These are phyloP conservation scores for Coemansia sp. DNA, from an alignment of 192 early-diverging fungal genomes.

Conservation along the genomic window DNA sequence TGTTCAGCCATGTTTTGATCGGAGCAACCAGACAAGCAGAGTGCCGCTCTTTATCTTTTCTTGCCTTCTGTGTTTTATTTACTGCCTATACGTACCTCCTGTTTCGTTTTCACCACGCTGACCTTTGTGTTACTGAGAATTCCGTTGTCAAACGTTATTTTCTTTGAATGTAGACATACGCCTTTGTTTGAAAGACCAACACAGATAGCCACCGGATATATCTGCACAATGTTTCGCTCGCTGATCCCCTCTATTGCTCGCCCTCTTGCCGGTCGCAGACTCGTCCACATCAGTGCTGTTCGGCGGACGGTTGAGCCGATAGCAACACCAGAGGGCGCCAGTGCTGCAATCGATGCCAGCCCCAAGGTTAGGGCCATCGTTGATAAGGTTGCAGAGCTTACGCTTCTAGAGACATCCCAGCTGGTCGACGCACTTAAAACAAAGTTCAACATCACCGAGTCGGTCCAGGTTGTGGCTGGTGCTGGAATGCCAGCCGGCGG, in stretches of 20 bases:
- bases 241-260: constrained; percentile 42
- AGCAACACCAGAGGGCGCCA: constrained; percentile 63
- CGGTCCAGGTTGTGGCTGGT: constrained; percentile 77
- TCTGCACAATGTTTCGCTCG: constrained; percentile 20
- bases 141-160: too few relatives aligned
- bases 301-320: constrained; percentile 59
- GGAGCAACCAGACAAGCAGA: too few relatives aligned
- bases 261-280: constrained; percentile 37
- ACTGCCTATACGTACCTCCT: too few relatives aligned
- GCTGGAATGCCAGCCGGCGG: constrained; percentile 56
- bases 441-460: constrained; percentile 87
- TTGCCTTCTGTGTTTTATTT: too few relatives aligned
- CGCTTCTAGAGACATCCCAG: constrained; percentile 88
- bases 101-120: too few relatives aligned
- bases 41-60: too few relatives aligned
- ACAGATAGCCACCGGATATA: neutral
- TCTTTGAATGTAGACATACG: too few relatives aligned
- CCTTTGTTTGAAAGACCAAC: too few relatives aligned
- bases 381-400: constrained; percentile 87
- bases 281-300: constrained; percentile 40
- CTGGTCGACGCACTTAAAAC: constrained; percentile 85
- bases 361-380: constrained; percentile 84
- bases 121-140: too few relatives aligned
- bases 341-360: constrained; percentile 41
- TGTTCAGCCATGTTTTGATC: too few relatives aligned